Percentiles rank a stretch among this genome's conserved stretches.
Conservation (phyloP, 495 filamentous ascomycete genomes). For the Trichoderma asperelloides region DNA sequence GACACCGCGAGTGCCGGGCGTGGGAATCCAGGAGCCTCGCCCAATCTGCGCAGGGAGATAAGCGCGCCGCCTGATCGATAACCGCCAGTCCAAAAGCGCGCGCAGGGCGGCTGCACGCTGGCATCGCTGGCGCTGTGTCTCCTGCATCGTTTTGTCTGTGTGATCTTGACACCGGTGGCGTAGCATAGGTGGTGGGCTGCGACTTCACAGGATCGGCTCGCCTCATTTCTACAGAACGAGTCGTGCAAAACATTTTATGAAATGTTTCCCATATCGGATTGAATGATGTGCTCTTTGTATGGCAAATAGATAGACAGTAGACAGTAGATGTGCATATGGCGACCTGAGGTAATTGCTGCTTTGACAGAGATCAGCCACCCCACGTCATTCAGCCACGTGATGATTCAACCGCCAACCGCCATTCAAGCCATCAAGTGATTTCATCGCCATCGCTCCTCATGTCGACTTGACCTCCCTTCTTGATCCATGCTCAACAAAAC, state of each 20-base stretch:
- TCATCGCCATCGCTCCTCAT: neutral
- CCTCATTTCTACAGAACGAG: neutral
- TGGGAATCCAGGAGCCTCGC: neutral
- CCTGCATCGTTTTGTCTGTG: neutral
- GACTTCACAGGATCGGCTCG: no score
- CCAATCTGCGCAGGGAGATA: neutral
- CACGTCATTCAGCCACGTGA: slow-evolving; percentile 4
- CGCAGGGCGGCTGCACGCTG: neutral
- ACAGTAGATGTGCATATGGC: neutral
- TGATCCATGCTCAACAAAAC: neutral
- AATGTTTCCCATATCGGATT: neutral
- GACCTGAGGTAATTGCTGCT: no score
- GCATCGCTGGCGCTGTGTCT: neutral
- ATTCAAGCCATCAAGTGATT: neutral
- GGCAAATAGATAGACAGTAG: neutral
- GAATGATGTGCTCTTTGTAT: neutral
- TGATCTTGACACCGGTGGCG: no score
- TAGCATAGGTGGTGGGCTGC: no score
- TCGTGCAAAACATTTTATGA: no score
- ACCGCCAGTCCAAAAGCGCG: neutral
- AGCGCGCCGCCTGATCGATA: neutral
- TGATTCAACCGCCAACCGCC: neutral
- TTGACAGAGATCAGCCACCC: neutral
- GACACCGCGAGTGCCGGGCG: slow-evolving; percentile 1
- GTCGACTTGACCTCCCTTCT: neutral